Evolutionary conservation across 1,284 basidiomycete species (phyloP).

Genomic region (Ganoderma multipileum): DNA sequence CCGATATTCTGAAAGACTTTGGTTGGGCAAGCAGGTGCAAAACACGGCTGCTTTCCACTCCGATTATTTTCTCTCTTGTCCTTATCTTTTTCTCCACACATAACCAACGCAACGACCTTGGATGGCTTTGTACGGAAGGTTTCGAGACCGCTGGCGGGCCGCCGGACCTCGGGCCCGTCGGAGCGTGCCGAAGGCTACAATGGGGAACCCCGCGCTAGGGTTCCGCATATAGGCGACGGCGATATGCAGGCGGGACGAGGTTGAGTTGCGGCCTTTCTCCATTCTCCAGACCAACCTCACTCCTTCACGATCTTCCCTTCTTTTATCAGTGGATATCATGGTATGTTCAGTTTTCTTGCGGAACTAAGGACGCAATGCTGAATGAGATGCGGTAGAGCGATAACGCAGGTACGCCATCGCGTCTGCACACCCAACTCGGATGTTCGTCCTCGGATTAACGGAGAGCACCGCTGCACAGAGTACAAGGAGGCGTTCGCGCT

Average conservation of each 20-base stretch:
- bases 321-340: constrained; percentile 22
- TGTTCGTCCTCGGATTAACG: background rate
- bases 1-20: too few species aligned
- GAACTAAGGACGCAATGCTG: background rate
- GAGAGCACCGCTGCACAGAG: constrained; percentile 53
- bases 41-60: too few species aligned
- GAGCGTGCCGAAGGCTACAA: background rate
- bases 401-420: constrained; percentile 57
- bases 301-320: constrained; percentile 2
- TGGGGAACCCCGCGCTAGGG: background rate
- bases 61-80: too few species aligned
- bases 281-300: background rate
- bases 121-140: too few species aligned
- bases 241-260: background rate
- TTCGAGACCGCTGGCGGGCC: too few species aligned
- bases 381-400: constrained; percentile 53
- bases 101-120: too few species aligned
- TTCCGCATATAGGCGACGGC: constrained; percentile 2
- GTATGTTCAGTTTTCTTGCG: background rate
- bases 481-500: constrained; percentile 98
- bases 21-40: too few species aligned
- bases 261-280: background rate
- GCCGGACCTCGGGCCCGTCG: background rate
- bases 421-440: background rate
- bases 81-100: too few species aligned